phyloP scores from a whole-genome alignment of 176 grass and related monocot species.

The Hsuehochloa calcarea region DNA sequence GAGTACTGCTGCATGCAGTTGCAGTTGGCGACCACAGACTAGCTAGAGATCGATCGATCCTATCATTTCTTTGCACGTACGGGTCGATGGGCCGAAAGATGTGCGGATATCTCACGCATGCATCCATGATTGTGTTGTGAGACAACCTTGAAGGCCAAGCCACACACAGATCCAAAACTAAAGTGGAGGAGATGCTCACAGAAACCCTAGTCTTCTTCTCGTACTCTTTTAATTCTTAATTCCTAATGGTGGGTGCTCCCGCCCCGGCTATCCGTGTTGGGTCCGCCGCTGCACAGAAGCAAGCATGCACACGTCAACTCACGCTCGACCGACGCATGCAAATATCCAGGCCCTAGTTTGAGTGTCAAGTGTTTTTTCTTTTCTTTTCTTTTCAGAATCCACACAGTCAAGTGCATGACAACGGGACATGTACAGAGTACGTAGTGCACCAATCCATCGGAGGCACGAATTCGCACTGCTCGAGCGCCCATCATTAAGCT shows the following conservation, averaged over 20 bases:
- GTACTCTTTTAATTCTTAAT: too few relatives aligned
- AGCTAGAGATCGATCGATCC: not conserved
- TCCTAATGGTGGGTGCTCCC: too few relatives aligned
- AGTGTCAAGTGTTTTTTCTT: too few relatives aligned
- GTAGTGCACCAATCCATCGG: not conserved
- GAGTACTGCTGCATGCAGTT: not conserved
- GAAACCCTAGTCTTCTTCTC: too few relatives aligned
- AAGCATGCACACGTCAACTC: not conserved
- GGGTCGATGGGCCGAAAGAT: not conserved
- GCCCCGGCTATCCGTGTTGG: too few relatives aligned
- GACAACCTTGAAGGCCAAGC: slow-evolving; percentile 7
- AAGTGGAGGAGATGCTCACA: too few relatives aligned
- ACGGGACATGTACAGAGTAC: not conserved
- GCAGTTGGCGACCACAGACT: not conserved
- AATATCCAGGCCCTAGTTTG: not conserved
- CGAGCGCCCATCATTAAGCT: slow-evolving; percentile 31
- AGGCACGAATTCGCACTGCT: not conserved
- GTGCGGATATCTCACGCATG: not conserved
- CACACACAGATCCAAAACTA: not conserved
- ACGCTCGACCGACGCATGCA: too few relatives aligned
- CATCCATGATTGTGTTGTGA: not conserved
- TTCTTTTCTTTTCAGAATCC: too few relatives aligned
- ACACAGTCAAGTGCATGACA: too few relatives aligned
- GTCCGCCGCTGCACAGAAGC: too few relatives aligned
- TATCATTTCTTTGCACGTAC: not conserved